These are phyloP conservation scores for Malassezia arunalokei DNA, from an alignment of 1,284 basidiomycete species.

Conservation along the genomic window DNA sequence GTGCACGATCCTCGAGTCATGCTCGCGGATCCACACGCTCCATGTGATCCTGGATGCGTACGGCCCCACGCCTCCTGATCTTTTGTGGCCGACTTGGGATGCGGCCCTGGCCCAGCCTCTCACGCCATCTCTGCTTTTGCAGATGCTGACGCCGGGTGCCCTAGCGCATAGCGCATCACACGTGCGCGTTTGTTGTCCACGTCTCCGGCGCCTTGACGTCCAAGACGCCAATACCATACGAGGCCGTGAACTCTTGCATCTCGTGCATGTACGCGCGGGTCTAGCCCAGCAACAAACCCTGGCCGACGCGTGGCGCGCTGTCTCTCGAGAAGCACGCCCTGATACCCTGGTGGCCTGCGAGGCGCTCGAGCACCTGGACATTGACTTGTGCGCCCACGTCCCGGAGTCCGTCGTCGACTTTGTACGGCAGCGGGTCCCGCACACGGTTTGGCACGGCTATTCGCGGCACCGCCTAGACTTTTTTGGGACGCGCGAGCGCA, in stretches of 20 bases:
- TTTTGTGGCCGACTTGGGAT: background rate
- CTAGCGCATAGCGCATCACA: no score
- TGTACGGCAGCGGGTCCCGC: conserved; percentile 3
- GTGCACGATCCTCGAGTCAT: background rate
- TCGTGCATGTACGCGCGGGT: conserved; percentile 5
- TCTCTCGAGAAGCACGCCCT: no score
- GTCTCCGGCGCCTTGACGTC: background rate
- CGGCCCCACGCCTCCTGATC: background rate
- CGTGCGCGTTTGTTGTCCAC: conserved; percentile 1
- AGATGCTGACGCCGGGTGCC: conserved; percentile 4
- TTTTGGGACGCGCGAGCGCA: background rate
- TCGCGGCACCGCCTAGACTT: no score
- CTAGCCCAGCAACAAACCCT: background rate
- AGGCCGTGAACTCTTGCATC: conserved; percentile 10
- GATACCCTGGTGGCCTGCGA: no score
- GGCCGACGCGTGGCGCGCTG: no score
- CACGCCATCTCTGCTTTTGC: conserved; percentile 1
- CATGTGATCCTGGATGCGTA: conserved; percentile 4
- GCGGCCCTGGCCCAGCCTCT: background rate
- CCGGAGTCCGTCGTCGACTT: background rate
- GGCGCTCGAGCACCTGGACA: background rate
- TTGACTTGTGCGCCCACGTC: conserved; percentile 4
- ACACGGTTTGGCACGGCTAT: background rate
- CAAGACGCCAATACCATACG: conserved; percentile 3
- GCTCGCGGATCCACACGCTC: background rate